Evolutionary conservation across 352 stramenopile species (phyloP), one percentile per base, ranked within the genome.

Genomic region (Phytophthora agathidicida): DNA sequence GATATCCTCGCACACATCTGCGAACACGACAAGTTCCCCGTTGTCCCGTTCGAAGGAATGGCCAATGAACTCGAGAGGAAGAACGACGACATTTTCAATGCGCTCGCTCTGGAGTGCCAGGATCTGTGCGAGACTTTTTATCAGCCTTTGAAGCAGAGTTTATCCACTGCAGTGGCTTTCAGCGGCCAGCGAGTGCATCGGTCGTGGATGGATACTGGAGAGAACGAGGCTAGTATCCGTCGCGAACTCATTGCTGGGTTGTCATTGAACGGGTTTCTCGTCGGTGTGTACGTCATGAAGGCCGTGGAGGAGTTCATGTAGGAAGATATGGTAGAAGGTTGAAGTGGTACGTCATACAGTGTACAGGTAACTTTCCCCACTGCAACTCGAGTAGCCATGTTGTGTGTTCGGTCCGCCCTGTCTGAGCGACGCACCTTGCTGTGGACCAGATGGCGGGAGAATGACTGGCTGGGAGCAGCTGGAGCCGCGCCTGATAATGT

Each of bases 1-100:
- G 66, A 78, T 22, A 80, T 85, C 44, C 55, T 85, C 14, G 75
- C 75, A 2, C 63, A 85, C 39, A 80, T 85, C 43, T 85, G 75
- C 42, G 75, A 85, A 46, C 71, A 75, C 39, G 59, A 77, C 19
- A 66, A 66, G 51, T 85, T 85, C 53, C 62, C 66, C 3, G 37
- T 83, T 35, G 48, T 80, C 31, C 75, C 66, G 43, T 85, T 85
- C 20, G 53, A 68, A 17, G 69, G 72, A 5, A 68, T 75, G 56
- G 48, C 54, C 20, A 49, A 24, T 6, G 65, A 53, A 20, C 63
- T 80, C 10, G 75, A 80, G 44, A 50, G 70, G 33, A 71, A 73
- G 23, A 77, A 79, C 43, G 75, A 85, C 46, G 75, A 85, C 27
- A 63, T 83, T 22, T 85, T 79, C 52, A 71, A 82, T 30, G 72